Base-by-base conservation (phyloP, 2,329 filamentous ascomycete genomes). In the Zymoseptoria crescenta region DNA sequence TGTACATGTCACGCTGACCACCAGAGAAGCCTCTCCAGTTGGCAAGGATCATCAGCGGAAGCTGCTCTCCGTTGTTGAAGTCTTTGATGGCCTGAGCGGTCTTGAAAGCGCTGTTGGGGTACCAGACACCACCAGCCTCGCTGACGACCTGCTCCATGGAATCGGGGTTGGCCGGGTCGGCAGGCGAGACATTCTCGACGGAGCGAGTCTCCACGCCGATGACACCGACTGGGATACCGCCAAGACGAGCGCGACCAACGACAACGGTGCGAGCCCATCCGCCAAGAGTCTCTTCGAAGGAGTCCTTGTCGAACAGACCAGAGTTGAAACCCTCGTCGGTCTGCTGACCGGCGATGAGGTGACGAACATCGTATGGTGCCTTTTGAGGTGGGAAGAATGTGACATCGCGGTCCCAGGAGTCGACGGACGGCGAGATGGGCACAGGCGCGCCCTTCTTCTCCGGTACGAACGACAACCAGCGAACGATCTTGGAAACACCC, bases 11-110 rank as follows among this genome's bases (percentile, higher is more conserved):
- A 68, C 93, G 91, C 79, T 99, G 94, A 65, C 94, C 94, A 81
- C 94, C 94, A 67, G 94, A 99, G 90, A 99, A 99, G 81, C 94
- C 94, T 86, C 94, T 88, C 94, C 94, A 99, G 83, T 99, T 99
- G 78, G 94, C 94, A 65, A 99, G 86, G 74, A 99, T 99, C 91
- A 99, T 97, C 66, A 99, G 81, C 59, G 94, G 94, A 72, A 99
- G 83, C 80, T 99, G 94, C 79, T 99, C 94, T 74, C 94, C 94
- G 67, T 96, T 86, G 85, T 99, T 99, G 85, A 99, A 99, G 81
- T 99, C 94, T 71, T 88, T 91, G 79, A 99, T 96, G 58, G 94
- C 94, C 77, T 99, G 94, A 2, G 94, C 94, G 63, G 94, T 99
- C 88, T 99, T 99, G 87, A 93, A 99, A 24, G 94, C 94, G 9